Conservation (phyloP, 169 alveolate species). For the Plasmodium blacklocki region DNA sequence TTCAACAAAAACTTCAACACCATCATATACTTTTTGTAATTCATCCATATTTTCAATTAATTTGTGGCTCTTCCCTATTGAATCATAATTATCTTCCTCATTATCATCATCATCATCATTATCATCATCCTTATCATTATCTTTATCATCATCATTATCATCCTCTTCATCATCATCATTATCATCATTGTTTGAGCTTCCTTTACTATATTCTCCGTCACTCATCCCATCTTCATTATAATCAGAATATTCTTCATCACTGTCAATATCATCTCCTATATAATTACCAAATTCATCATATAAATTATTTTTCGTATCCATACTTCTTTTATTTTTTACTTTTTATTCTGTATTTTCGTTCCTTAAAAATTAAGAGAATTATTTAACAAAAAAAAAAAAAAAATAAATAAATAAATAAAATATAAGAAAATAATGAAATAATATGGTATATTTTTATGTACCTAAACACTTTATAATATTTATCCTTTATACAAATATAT, state of each 20-base stretch:
- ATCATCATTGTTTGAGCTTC: slow-evolving; percentile 23
- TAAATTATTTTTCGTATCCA: slow-evolving; percentile 80
- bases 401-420: too few relatives aligned
- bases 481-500: too few relatives aligned
- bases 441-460: too few relatives aligned
- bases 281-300: slow-evolving; percentile 99
- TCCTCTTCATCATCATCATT: slow-evolving; percentile 88
- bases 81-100: slow-evolving; percentile 12
- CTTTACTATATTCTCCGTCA: slow-evolving; percentile 29
- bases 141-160: slow-evolving; percentile 80
- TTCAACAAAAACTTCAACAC: slow-evolving; percentile 89
- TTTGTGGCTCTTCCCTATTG: slow-evolving; percentile 27
- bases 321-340: not conserved
- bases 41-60: slow-evolving; percentile 78
- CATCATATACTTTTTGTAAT: slow-evolving; percentile 81
- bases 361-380: too few relatives aligned
- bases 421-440: too few relatives aligned
- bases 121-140: slow-evolving; percentile 74
- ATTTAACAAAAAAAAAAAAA: too few relatives aligned
- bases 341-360: too few relatives aligned
- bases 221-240: slow-evolving; percentile 52
- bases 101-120: slow-evolving; percentile 47
- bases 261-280: slow-evolving; percentile 94
- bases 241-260: slow-evolving; percentile 81
- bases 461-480: too few relatives aligned